Conservation (phyloP, 2,329 filamentous ascomycete genomes). For the Penicillium glabrum region DNA sequence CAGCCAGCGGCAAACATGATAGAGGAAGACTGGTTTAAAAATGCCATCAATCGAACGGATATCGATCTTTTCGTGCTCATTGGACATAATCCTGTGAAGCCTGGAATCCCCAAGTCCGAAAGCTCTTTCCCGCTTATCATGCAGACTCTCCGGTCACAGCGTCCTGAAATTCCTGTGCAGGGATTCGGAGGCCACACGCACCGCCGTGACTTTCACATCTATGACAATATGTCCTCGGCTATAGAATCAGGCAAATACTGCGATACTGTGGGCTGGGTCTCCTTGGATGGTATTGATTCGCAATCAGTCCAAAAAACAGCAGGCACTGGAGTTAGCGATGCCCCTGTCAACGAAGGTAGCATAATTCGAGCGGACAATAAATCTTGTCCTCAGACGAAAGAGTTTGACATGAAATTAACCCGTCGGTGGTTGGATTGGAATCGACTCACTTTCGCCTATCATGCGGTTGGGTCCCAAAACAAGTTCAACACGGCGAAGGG, state of each 20-base stretch:
- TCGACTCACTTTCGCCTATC: conserved; percentile 63
- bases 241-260: conserved; percentile 67
- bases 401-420: conserved; percentile 42
- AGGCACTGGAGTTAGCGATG: conserved; percentile 23
- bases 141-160: conserved; percentile 57
- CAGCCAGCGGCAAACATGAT: conserved; percentile 38
- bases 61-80: conserved; percentile 65
- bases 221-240: conserved; percentile 61
- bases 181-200: conserved; percentile 66
- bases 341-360: neutral
- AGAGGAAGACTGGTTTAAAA: conserved; percentile 60
- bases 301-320: conserved; percentile 45
- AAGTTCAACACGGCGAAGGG: conserved; percentile 54
- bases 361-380: neutral
- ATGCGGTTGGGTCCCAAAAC: conserved; percentile 53
- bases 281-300: conserved; percentile 60
- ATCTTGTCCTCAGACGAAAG: conserved; percentile 28
- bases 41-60: conserved; percentile 53
- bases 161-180: conserved; percentile 61
- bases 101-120: conserved; percentile 42
- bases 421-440: conserved; percentile 70
- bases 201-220: conserved; percentile 64
- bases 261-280: conserved; percentile 67
- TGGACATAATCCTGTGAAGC: conserved; percentile 61
- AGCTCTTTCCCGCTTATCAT: conserved; percentile 51